A percentile compares a stretch with the other conserved stretches of the same genome.
Evolutionary conservation across 805 yeast species (phyloP).

Genomic region (Myxozyma mucilagina): DNA sequence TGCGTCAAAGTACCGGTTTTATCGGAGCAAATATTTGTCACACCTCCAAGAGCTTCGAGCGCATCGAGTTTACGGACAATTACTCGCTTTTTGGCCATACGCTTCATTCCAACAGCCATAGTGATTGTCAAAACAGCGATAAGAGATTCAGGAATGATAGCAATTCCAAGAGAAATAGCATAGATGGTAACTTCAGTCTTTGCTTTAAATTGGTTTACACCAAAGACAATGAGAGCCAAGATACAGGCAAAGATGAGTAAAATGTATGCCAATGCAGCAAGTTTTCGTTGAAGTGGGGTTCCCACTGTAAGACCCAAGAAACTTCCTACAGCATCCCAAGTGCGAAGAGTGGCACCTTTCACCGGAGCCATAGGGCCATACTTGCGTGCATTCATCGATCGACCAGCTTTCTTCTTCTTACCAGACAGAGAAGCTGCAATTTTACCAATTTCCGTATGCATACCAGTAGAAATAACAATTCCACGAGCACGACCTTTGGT

Average conservation of each 20-base stretch:
- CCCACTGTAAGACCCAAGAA: slow-evolving; percentile 76
- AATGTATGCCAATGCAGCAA: slow-evolving; percentile 73
- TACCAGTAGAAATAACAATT: slow-evolving; percentile 66
- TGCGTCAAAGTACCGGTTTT: slow-evolving; percentile 81
- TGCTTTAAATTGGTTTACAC: slow-evolving; percentile 73
- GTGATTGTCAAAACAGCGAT: slow-evolving; percentile 82
- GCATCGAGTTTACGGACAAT: slow-evolving; percentile 77
- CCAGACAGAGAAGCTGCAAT: slow-evolving; percentile 52
- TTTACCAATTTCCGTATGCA: slow-evolving; percentile 70
- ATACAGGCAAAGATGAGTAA: slow-evolving; percentile 77
- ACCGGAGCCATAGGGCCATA: slow-evolving; percentile 27
- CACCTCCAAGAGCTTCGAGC: slow-evolving; percentile 75
- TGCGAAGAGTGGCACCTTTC: slow-evolving; percentile 51
- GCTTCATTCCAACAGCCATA: slow-evolving; percentile 79
- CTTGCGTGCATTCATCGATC: slow-evolving; percentile 25
- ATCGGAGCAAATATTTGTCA: slow-evolving; percentile 78
- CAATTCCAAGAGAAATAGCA: slow-evolving; percentile 80
- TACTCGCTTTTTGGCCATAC: slow-evolving; percentile 67
- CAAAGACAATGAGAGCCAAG: slow-evolving; percentile 85
- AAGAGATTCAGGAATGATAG: slow-evolving; percentile 80
- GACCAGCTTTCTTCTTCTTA: slow-evolving; percentile 20
- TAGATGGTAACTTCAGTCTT: slow-evolving; percentile 79
- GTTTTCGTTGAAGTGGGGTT: slow-evolving; percentile 75
- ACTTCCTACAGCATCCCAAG: slow-evolving; percentile 59
- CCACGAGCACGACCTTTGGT: slow-evolving; percentile 76